phyloP scores from a whole-genome alignment of 129 eudicot genomes.

The Chrysanthemum lavandulifolium region DNA sequence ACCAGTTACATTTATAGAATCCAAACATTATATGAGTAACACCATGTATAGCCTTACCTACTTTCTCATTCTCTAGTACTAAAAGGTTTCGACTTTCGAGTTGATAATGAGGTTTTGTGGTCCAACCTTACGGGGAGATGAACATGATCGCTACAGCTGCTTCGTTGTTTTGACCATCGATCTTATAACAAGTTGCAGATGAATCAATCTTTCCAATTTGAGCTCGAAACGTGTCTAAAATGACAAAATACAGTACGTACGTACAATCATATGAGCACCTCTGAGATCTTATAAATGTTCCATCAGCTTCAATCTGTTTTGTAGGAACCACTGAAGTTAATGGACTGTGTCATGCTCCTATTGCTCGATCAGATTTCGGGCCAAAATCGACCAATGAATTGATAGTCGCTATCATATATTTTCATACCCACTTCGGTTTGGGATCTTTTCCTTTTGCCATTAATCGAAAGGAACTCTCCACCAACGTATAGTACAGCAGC shows the following conservation, averaged over 20 bases:
- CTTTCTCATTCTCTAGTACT: not conserved
- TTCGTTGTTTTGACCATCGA: not conserved
- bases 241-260: conserved; percentile 9
- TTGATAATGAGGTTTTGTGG: conserved; percentile 14
- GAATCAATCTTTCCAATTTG: conserved; percentile 9
- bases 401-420: conserved; percentile 1
- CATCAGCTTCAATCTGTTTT: conserved; percentile 12
- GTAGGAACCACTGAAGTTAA: not conserved
- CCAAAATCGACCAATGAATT: not conserved
- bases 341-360: not conserved
- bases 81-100: not conserved
- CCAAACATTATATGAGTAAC: conserved; percentile 1
- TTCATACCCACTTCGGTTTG: not conserved
- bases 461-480: not conserved
- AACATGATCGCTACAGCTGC: conserved; percentile 4
- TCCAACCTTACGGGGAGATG: not conserved
- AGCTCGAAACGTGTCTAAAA: conserved; percentile 29
- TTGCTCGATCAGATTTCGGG: not conserved
- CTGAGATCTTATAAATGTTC: conserved; percentile 14
- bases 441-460: not conserved
- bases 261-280: conserved; percentile 1
- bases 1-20: conserved; percentile 7
- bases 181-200: conserved; percentile 3
- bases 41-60: conserved; percentile 14
- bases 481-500: not conserved